Conservation (phyloP, 2,329 filamentous ascomycete genomes). For the Monosporascus sp. region DNA sequence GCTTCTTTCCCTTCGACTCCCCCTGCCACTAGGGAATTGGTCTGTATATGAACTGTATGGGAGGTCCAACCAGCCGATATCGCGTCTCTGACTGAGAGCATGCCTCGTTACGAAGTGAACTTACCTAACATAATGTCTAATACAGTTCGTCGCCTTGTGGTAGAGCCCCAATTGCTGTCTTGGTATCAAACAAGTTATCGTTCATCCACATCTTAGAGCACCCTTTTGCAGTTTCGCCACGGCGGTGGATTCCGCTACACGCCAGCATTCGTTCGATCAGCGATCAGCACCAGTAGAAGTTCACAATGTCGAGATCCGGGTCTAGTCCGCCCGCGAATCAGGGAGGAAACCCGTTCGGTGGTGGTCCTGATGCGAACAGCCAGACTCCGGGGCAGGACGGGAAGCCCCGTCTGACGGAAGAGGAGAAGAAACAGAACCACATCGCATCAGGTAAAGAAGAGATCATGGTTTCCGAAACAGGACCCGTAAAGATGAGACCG, state of each 20-base stretch:
- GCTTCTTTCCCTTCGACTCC: not conserved
- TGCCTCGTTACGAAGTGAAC: not conserved
- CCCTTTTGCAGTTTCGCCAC: not conserved
- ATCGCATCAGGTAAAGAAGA: slow-evolving; percentile 45
- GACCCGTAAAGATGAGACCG: not conserved
- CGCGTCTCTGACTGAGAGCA: not conserved
- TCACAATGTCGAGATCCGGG: not conserved
- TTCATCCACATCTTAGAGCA: not conserved
- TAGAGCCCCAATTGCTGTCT: too few species aligned
- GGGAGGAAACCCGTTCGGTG: not conserved
- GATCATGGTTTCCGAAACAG: not conserved
- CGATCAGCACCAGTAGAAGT: too few species aligned
- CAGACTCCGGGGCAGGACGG: slow-evolving; percentile 31
- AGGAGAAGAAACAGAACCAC: slow-evolving; percentile 52
- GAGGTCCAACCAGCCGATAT: not conserved
- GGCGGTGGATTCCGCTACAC: too few species aligned
- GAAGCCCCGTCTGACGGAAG: slow-evolving; percentile 47
- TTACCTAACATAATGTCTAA: not conserved
- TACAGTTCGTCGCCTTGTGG: not conserved
- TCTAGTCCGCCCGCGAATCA: not conserved
- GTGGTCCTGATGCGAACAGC: slow-evolving; percentile 3
- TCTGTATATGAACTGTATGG: not conserved
- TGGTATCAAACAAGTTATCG: too few species aligned
- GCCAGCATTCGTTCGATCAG: too few species aligned
- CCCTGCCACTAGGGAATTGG: not conserved